phyloP scores from a whole-genome alignment of 352 stramenopile species.

The Phytophthora lateralis region DNA sequence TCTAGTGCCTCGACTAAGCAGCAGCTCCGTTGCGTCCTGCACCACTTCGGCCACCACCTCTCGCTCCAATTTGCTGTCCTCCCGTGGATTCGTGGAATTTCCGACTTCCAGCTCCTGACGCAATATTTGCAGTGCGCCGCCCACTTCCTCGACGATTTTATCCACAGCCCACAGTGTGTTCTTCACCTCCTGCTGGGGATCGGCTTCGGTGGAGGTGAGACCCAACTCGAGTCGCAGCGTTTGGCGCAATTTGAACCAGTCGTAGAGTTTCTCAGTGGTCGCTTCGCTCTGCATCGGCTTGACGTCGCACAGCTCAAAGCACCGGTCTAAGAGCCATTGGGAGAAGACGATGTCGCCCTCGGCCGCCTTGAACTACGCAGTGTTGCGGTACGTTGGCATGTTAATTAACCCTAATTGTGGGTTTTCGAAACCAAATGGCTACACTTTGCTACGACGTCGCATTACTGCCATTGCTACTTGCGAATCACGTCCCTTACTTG shows the following conservation, averaged over 20 bases:
- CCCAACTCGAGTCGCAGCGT: conserved; percentile 42
- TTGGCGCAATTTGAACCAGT: conserved; percentile 42
- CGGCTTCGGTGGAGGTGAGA: conserved; percentile 2
- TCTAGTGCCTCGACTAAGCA: conserved; percentile 43
- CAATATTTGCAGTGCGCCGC: conserved; percentile 22
- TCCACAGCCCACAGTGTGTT: conserved; percentile 5
- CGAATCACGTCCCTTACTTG: no score
- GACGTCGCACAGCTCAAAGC: conserved; percentile 34
- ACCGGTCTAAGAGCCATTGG: conserved; percentile 58
- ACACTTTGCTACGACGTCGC: no score
- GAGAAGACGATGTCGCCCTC: conserved; percentile 42
- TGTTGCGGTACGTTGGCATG: neutral
- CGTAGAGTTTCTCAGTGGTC: conserved; percentile 20
- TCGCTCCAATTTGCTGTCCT: conserved; percentile 26
- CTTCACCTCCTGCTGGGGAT: neutral
- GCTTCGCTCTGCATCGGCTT: conserved; percentile 17
- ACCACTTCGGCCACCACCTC: conserved; percentile 47
- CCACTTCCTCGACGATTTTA: conserved; percentile 26
- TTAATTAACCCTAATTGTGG: no score
- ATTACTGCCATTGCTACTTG: no score
- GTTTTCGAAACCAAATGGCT: no score
- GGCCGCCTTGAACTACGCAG: conserved; percentile 3
- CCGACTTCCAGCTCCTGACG: conserved; percentile 16
- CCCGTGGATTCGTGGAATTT: neutral
- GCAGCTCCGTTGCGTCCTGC: conserved; percentile 56